These are phyloP conservation scores for Ceratocystis albifundus DNA, from an alignment of 2,329 filamentous ascomycete species.

Conservation along the genomic window DNA sequence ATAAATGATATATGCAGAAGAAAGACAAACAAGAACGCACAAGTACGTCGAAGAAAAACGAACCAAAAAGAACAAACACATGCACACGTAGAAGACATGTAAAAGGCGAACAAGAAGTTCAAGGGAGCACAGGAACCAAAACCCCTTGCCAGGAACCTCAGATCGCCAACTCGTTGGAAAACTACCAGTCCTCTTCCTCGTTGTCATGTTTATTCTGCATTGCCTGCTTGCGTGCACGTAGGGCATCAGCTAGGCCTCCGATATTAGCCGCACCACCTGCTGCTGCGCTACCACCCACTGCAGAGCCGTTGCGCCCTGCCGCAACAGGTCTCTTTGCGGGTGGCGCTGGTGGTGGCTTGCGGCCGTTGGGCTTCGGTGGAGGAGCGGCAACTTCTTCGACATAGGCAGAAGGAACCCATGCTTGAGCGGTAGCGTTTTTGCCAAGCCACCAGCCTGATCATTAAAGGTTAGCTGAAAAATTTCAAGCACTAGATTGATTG, in stretches of 20 bases:
- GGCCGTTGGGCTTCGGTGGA: conserved; percentile 34
- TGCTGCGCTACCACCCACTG: conserved; percentile 49
- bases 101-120: background rate
- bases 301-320: conserved; percentile 57
- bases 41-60: conserved; percentile 25
- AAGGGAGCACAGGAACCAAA: conserved; percentile 1
- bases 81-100: conserved; percentile 7
- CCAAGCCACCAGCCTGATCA: conserved; percentile 85
- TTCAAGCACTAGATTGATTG: conserved; percentile 24
- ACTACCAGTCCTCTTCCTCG: conserved; percentile 59
- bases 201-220: conserved; percentile 60
- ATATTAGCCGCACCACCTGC: conserved; percentile 57
- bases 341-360: conserved; percentile 63
- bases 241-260: conserved; percentile 65
- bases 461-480: too few relatives aligned
- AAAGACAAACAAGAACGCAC: conserved; percentile 21
- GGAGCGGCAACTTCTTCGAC: conserved; percentile 69
- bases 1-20: conserved; percentile 18
- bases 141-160: too few relatives aligned
- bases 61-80: conserved; percentile 23
- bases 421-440: conserved; percentile 60
- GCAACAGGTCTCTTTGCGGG: conserved; percentile 68
- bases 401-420: conserved; percentile 90
- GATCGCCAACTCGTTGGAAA: background rate
- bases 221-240: conserved; percentile 62